A percentile compares a stretch with the other conserved stretches of the same genome.
Conservation (phyloP, 345 rosid genomes). For the Corymbia maculata region DNA sequence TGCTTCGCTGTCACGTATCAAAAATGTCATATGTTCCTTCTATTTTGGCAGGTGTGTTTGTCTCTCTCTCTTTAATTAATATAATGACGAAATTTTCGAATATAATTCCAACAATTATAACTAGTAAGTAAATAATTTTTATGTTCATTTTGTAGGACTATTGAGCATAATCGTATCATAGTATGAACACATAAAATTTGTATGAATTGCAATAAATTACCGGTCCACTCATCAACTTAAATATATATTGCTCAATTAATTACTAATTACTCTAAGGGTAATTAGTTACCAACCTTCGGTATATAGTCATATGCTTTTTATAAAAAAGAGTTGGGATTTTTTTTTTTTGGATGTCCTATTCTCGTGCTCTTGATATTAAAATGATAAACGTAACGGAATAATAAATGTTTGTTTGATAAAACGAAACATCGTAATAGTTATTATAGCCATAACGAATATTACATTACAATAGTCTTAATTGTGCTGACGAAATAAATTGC, state of each 20-base stretch:
- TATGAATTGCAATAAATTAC: background rate
- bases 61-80: background rate
- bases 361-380: background rate
- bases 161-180: background rate
- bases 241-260: background rate
- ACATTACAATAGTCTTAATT: background rate
- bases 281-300: accelerated
- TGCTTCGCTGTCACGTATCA: background rate
- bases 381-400: accelerated
- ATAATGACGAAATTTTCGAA: background rate
- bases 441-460: background rate
- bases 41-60: background rate
- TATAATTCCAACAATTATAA: background rate
- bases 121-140: background rate
- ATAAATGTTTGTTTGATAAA: no score
- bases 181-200: background rate
- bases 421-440: no score
- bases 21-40: background rate
- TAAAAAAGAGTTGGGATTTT: accelerated
- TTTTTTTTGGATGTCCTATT: background rate
- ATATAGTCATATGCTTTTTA: background rate
- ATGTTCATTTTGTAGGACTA: background rate
- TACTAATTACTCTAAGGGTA: background rate
- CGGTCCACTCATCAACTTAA: background rate
- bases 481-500: accelerated